Percentiles rank a stretch among this genome's conserved stretches.
Conservation (phyloP, 2,329 filamentous ascomycete species). For the Aspergillus floridensis region DNA sequence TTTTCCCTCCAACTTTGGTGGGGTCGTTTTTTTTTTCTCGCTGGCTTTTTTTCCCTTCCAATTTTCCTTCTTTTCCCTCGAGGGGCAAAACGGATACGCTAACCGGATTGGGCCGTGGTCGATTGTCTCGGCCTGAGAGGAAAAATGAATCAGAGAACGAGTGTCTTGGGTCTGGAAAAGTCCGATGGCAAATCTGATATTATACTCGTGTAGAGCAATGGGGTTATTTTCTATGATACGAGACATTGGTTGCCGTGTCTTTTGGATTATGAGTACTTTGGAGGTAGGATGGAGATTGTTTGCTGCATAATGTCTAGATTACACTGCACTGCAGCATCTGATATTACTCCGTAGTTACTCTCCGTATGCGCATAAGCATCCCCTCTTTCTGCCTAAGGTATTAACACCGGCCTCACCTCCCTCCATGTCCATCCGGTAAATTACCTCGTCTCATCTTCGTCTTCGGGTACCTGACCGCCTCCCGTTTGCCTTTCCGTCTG, state of each 20-base stretch:
- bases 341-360: not conserved
- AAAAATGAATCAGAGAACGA: no score
- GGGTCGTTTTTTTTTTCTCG: slow-evolving; percentile 18
- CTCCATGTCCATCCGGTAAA: not conserved
- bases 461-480: not conserved
- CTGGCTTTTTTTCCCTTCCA: not conserved
- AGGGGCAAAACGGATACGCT: slow-evolving; percentile 17
- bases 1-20: slow-evolving; percentile 19
- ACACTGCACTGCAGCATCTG: not conserved
- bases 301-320: no score
- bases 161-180: no score
- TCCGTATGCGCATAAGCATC: no score
- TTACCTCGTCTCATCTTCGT: not conserved
- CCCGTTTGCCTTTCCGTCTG: not conserved
- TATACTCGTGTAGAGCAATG: no score
- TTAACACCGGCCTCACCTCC: not conserved
- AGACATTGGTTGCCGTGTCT: no score
- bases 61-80: slow-evolving; percentile 6
- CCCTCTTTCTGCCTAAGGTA: not conserved
- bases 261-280: no score
- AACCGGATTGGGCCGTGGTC: slow-evolving; percentile 12
- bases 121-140: slow-evolving; percentile 9
- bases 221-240: no score
- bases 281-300: no score
- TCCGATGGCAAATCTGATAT: not conserved